A percentile compares a stretch with the other conserved stretches of the same genome.
phyloP scores from a whole-genome alignment of 2,329 filamentous ascomycete species.

The Fusarium sp. region DNA sequence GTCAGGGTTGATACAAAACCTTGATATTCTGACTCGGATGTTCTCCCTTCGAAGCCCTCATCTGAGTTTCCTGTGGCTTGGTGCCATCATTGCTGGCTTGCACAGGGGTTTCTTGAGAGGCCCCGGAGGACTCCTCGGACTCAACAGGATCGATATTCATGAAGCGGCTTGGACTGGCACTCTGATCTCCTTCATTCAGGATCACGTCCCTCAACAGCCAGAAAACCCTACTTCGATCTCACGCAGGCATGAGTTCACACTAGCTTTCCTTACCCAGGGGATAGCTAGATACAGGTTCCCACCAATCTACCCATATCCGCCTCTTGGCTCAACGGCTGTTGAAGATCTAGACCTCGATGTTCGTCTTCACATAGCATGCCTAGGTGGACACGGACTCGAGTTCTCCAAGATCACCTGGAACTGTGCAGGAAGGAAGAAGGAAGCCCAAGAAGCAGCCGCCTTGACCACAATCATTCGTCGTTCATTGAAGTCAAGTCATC shows the following conservation, averaged over 20 bases:
- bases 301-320: background rate
- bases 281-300: background rate
- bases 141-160: conserved; percentile 13
- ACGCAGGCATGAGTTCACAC: background rate
- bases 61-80: conserved; percentile 27
- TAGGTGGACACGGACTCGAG: background rate
- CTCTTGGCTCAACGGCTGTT: background rate
- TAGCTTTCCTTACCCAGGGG: background rate
- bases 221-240: background rate
- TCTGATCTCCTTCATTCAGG: conserved; percentile 7
- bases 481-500: background rate
- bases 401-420: background rate
- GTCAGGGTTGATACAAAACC: background rate
- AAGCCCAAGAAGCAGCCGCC: background rate
- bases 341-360: background rate
- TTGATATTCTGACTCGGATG: conserved; percentile 4
- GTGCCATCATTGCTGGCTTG: conserved; percentile 13
- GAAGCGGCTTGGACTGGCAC: conserved; percentile 18
- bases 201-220: background rate
- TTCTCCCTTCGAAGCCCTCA: conserved; percentile 4
- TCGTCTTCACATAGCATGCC: background rate
- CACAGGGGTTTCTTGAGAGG: background rate
- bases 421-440: background rate
- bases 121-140: background rate
- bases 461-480: background rate